A percentile compares a stretch with the other conserved stretches of the same genome.
phyloP scores from a whole-genome alignment of 192 early-diverging fungal genomes.

The Coemansia sp. region DNA sequence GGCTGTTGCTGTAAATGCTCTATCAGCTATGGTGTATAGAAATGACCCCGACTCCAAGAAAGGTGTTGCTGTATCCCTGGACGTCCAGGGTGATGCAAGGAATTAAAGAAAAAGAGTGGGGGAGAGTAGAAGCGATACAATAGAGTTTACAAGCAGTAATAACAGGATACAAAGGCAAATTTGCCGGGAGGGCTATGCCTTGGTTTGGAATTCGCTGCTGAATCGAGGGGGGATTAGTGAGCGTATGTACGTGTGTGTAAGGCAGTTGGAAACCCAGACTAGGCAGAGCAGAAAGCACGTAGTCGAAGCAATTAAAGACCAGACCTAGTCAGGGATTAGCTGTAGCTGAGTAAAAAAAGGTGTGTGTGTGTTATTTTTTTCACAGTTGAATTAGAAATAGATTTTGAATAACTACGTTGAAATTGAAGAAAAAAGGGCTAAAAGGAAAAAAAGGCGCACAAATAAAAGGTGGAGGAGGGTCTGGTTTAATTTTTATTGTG shows the following conservation, averaged over 20 bases:
- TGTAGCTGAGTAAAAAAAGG: neutral
- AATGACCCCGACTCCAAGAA: neutral
- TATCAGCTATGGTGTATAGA: neutral
- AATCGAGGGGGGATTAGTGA: too few relatives aligned
- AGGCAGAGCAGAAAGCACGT: neutral
- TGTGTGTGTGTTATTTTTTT: neutral
- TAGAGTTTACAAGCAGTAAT: neutral
- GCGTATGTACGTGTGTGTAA: neutral
- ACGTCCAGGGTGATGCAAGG: neutral
- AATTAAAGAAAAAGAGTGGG: slow-evolving; percentile 1
- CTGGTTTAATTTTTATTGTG: neutral
- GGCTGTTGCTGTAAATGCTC: too few relatives aligned
- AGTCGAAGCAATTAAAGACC: neutral
- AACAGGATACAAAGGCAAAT: neutral
- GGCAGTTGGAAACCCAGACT: neutral
- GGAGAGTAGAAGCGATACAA: neutral
- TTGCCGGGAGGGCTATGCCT: neutral
- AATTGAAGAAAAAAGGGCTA: neutral
- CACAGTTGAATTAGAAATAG: neutral
- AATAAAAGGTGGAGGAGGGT: slow-evolving; percentile 1
- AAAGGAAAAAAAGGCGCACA: neutral
- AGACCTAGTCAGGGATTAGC: neutral
- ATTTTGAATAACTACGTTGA: neutral
- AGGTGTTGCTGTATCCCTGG: neutral
- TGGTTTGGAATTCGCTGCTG: too few relatives aligned